A percentile compares a stretch with the other conserved stretches of the same genome.
phyloP scores from a whole-genome alignment of 2,329 filamentous ascomycete species.

The Didymella arachidicola region DNA sequence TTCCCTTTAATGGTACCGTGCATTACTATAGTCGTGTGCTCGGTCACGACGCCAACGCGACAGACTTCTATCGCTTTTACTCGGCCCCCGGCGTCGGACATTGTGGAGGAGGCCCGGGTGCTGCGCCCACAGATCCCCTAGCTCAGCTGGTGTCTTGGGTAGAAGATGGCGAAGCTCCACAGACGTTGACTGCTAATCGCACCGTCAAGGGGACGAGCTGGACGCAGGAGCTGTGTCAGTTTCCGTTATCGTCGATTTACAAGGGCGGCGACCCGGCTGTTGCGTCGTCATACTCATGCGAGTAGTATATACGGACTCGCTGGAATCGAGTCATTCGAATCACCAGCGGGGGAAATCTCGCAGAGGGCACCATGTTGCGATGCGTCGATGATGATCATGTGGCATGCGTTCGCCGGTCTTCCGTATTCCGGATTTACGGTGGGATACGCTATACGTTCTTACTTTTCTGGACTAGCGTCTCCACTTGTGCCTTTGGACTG shows the following conservation, averaged over 20 bases:
- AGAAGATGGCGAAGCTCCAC: slow-evolving; percentile 27
- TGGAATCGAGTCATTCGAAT: slow-evolving; percentile 13
- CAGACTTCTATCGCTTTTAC: slow-evolving; percentile 36
- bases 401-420: neutral
- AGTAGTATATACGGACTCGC: slow-evolving; percentile 45
- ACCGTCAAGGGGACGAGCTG: slow-evolving; percentile 16
- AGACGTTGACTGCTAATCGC: slow-evolving; percentile 22
- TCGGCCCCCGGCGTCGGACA: slow-evolving; percentile 30
- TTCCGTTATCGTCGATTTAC: slow-evolving; percentile 23
- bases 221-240: slow-evolving; percentile 23
- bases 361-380: neutral
- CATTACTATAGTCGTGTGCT: slow-evolving; percentile 29
- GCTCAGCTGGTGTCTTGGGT: slow-evolving; percentile 34
- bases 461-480: neutral
- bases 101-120: slow-evolving; percentile 28
- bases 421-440: neutral
- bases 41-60: slow-evolving; percentile 16
- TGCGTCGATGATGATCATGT: neutral
- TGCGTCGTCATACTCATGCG: slow-evolving; percentile 20
- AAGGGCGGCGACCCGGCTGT: slow-evolving; percentile 17
- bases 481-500: neutral
- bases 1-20: slow-evolving; percentile 18
- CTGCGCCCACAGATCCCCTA: slow-evolving; percentile 43
- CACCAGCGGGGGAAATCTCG: neutral
- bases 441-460: neutral